Percentiles rank a stretch among this genome's conserved stretches.
These are phyloP conservation scores for Colletotrichum sp. DNA, from an alignment of 2,329 filamentous ascomycete species.

Conservation along the genomic window DNA sequence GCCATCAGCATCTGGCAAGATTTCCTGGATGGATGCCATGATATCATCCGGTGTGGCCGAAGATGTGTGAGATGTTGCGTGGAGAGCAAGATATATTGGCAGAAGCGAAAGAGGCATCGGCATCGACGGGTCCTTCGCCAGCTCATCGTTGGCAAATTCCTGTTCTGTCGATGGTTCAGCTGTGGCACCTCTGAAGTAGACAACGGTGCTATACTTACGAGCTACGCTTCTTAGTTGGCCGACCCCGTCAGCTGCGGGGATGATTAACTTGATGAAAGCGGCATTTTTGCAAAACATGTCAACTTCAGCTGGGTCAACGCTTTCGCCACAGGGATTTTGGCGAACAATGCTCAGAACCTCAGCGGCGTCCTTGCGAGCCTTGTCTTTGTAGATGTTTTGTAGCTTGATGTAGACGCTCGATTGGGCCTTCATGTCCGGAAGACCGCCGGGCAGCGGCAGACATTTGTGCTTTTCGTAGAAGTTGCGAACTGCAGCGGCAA, in stretches of 20 bases:
- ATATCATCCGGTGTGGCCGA: constrained; percentile 58
- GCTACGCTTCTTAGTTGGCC: constrained; percentile 57
- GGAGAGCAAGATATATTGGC: constrained; percentile 72
- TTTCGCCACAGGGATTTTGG: constrained; percentile 49
- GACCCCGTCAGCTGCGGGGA: constrained; percentile 49
- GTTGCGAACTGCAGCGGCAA: constrained; percentile 76
- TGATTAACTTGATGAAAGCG: constrained; percentile 88
- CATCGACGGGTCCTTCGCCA: constrained; percentile 46
- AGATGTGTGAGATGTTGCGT: constrained; percentile 53
- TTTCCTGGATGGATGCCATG: constrained; percentile 47
- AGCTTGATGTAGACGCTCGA: constrained; percentile 88
- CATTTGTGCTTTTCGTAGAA: constrained; percentile 78
- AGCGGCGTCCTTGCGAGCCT: constrained; percentile 78
- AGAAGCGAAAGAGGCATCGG: constrained; percentile 64
- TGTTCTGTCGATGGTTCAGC: constrained; percentile 43
- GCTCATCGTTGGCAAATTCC: constrained; percentile 60
- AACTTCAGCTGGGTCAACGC: constrained; percentile 74
- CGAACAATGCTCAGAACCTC: constrained; percentile 75
- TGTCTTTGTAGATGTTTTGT: constrained; percentile 91
- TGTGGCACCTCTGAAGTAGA: background rate
- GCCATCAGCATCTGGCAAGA: constrained; percentile 50
- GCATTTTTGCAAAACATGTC: constrained; percentile 96
- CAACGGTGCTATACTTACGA: constrained; percentile 47
- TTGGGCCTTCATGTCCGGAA: constrained; percentile 98
- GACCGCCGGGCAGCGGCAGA: constrained; percentile 82